Conservation (phyloP, 1,284 basidiomycete species). For the Meripilus lineatus region DNA sequence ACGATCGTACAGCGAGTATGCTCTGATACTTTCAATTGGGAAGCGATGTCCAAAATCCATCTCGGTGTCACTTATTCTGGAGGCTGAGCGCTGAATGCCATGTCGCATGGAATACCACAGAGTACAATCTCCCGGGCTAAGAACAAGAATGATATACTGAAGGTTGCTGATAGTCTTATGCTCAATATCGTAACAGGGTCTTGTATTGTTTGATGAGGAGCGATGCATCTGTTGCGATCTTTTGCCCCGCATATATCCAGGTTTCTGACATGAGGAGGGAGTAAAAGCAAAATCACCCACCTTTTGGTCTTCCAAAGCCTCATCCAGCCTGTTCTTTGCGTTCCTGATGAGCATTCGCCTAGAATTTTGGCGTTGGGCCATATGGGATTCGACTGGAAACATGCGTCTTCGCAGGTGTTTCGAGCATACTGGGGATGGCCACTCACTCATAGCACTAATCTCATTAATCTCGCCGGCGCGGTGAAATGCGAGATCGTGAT, state of each 20-base stretch:
- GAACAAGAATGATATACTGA: no score
- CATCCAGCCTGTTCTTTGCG: conserved; percentile 33
- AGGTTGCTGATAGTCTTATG: no score
- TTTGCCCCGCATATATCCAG: conserved; percentile 14
- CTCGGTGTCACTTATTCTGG: no score
- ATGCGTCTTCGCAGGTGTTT: neutral
- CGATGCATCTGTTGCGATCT: conserved; percentile 37
- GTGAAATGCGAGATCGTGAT: conserved; percentile 32
- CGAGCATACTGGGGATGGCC: neutral
- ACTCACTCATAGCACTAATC: conserved; percentile 34
- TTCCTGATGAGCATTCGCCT: conserved; percentile 31
- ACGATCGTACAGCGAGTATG: no score
- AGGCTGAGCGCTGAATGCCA: no score
- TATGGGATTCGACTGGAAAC: conserved; percentile 31
- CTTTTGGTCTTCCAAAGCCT: conserved; percentile 38
- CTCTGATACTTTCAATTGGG: no score
- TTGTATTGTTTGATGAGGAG: conserved; percentile 43
- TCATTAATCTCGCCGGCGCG: conserved; percentile 31
- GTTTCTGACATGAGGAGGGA: neutral
- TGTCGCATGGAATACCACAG: no score
- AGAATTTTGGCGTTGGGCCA: conserved; percentile 29
- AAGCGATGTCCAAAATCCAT: no score
- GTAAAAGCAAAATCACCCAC: conserved; percentile 18
- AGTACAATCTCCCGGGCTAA: no score
- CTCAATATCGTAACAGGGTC: conserved; percentile 22